Conservation (phyloP, 805 yeast genomes). For the Zygosaccharomyces pseudorouxii region DNA sequence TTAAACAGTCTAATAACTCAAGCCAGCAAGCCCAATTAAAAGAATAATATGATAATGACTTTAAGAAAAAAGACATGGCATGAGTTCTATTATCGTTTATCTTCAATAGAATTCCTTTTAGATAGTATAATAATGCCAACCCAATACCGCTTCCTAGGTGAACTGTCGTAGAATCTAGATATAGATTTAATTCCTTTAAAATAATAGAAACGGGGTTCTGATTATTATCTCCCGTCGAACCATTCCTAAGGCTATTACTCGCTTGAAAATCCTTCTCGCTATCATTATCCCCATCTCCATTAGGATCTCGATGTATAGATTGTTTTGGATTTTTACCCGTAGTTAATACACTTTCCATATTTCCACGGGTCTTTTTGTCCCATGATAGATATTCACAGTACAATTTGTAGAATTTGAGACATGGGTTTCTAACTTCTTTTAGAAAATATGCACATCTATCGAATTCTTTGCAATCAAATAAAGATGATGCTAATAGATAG, state of each 20-base stretch:
- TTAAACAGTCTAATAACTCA: constrained; percentile 62
- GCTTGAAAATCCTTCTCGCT: constrained; percentile 4
- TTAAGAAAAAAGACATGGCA: constrained; percentile 59
- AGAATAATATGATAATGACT: constrained; percentile 65
- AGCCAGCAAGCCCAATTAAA: constrained; percentile 94
- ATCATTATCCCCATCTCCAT: constrained; percentile 10
- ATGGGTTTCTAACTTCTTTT: constrained; percentile 46
- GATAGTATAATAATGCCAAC: constrained; percentile 59
- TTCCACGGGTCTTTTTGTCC: constrained; percentile 70
- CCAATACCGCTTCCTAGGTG: constrained; percentile 26
- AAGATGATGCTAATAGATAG: constrained; percentile 59
- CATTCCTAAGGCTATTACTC: neutral
- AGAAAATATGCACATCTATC: constrained; percentile 66
- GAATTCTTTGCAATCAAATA: constrained; percentile 80
- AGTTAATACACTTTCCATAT: constrained; percentile 59
- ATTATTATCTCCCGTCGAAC: constrained; percentile 21
- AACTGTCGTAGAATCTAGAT: constrained; percentile 10
- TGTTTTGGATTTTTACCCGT: constrained; percentile 26
- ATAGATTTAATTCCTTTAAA: constrained; percentile 39
- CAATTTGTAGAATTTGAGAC: constrained; percentile 52
- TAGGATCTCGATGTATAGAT: constrained; percentile 7
- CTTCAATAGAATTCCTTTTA: constrained; percentile 65
- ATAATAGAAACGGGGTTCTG: constrained; percentile 33
- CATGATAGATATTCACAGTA: constrained; percentile 72
- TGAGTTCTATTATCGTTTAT: constrained; percentile 49